Conservation (phyloP, 139 green algal genomes). For the Closterium sp. region DNA sequence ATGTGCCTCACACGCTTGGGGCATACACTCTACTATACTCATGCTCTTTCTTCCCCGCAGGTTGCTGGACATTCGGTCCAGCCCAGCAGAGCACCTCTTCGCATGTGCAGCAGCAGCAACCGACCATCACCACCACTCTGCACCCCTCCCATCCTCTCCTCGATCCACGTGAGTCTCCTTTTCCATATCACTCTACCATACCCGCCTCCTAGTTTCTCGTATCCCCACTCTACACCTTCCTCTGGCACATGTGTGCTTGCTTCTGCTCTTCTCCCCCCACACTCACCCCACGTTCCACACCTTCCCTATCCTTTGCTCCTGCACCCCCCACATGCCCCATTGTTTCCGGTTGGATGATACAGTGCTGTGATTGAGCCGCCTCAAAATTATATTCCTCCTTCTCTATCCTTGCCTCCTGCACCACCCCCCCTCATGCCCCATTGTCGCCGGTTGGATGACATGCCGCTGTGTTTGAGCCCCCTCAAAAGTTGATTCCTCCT, state of each 20-base stretch:
- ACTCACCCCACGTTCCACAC: not conserved
- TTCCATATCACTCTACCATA: no score
- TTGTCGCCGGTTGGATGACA: no score
- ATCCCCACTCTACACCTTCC: not conserved
- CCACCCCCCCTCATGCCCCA: not conserved
- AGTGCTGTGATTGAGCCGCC: no score
- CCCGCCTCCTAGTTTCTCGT: not conserved
- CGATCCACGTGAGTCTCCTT: not conserved
- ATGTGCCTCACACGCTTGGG: no score
- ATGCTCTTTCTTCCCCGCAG: not conserved
- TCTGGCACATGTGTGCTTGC: not conserved
- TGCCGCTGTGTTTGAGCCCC: no score
- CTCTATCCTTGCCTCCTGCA: not conserved
- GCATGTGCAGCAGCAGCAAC: slow-evolving; percentile 18
- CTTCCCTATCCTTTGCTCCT: not conserved
- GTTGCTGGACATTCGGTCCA: slow-evolving; percentile 35
- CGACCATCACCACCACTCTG: not conserved
- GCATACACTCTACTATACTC: no score
- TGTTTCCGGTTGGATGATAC: no score
- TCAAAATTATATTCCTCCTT: no score
- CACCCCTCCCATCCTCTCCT: not conserved
- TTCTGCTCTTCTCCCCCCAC: not conserved
- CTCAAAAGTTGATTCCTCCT: no score
- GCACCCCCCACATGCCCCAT: not conserved
- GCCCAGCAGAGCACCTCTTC: slow-evolving; percentile 23